Percentiles rank a stretch among this genome's conserved stretches.
Conservation (phyloP, 495 filamentous ascomycete genomes). For the Trichoderma reesei region DNA sequence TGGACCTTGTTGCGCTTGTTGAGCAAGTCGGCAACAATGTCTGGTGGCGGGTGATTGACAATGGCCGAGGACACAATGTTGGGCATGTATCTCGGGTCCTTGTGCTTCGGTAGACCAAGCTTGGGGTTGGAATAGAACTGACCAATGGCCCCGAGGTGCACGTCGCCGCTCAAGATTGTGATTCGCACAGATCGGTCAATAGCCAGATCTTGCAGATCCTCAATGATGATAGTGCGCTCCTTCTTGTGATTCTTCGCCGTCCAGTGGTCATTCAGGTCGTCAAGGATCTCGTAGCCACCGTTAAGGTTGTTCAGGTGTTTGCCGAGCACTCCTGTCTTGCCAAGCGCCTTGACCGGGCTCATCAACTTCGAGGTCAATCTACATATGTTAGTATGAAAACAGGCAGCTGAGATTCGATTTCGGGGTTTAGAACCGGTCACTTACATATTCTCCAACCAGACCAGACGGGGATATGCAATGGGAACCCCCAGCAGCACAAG, state of each 20-base stretch:
- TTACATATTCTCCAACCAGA: constrained; percentile 61
- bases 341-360: constrained; percentile 81
- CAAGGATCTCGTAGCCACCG: constrained; percentile 85
- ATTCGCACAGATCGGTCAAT: constrained; percentile 85
- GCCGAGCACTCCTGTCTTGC: constrained; percentile 71
- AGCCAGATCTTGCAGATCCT: constrained; percentile 83
- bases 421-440: constrained; percentile 14
- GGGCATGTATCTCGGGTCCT: constrained; percentile 89
- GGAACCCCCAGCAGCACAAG: constrained; percentile 79
- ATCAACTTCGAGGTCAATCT: constrained; percentile 76
- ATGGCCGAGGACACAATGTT: constrained; percentile 81
- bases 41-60: constrained; percentile 83
- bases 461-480: constrained; percentile 86
- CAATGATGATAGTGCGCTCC: constrained; percentile 77
- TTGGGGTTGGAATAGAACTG: constrained; percentile 89
- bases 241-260: constrained; percentile 87
- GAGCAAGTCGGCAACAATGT: constrained; percentile 79
- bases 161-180: constrained; percentile 87
- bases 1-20: constrained; percentile 92
- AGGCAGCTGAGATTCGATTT: background rate
- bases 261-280: constrained; percentile 94
- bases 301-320: constrained; percentile 80
- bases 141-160: constrained; percentile 84
- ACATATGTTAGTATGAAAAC: constrained; percentile 13
- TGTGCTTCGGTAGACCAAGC: constrained; percentile 65